Percentiles rank a stretch among this genome's conserved stretches.
Evolutionary conservation across 805 yeast species (phyloP).

Genomic region (Wickerhamiella vanderwaltii): DNA sequence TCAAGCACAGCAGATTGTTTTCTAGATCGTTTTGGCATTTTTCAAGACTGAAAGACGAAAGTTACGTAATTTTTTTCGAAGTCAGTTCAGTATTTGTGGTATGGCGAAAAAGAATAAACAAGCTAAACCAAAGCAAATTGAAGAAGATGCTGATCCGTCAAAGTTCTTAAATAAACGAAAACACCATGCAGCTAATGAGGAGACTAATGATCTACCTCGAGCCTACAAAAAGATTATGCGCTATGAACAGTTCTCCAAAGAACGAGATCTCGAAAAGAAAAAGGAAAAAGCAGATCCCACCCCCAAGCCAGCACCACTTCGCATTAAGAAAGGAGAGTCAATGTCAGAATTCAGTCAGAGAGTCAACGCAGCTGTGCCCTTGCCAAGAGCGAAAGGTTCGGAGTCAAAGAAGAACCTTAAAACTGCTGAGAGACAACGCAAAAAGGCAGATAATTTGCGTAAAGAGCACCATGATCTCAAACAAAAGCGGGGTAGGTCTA

Average conservation of each 20-base stretch:
- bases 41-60: neutral
- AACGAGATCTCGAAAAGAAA: constrained; percentile 12
- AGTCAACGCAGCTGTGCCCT: constrained; percentile 32
- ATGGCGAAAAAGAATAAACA: constrained; percentile 9
- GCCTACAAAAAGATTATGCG: constrained; percentile 25
- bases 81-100: too few relatives aligned
- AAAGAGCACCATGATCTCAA: constrained; percentile 17
- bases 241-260: constrained; percentile 4
- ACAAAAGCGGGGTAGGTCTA: constrained; percentile 14
- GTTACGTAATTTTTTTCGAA: constrained; percentile 8
- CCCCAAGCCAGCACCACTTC: constrained; percentile 13
- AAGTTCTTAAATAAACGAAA: constrained; percentile 4
- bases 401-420: constrained; percentile 24
- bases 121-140: too few relatives aligned
- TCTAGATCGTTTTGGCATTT: constrained; percentile 16
- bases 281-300: constrained; percentile 9
- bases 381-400: constrained; percentile 26
- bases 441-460: constrained; percentile 21
- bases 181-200: neutral
- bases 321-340: constrained; percentile 28
- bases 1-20: constrained; percentile 9
- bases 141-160: constrained; percentile 5
- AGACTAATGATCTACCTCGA: constrained; percentile 28
- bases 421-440: constrained; percentile 21
- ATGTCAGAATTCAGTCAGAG: constrained; percentile 31